These are phyloP conservation scores for Sodiomyces alkalinus DNA, from an alignment of 2,329 filamentous ascomycete species.

Conservation along the genomic window DNA sequence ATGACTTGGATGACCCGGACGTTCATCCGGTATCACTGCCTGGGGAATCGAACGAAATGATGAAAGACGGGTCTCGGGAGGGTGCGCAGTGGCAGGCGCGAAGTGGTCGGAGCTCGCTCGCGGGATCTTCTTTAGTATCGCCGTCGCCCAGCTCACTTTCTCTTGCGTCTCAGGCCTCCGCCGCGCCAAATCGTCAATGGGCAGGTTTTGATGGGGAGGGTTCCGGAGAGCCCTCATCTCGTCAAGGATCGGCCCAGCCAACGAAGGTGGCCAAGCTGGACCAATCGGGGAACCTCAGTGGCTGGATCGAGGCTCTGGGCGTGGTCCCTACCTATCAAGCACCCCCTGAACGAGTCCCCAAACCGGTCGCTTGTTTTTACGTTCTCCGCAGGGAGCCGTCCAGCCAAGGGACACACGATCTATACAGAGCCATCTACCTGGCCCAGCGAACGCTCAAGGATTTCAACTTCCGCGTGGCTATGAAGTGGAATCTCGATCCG, in stretches of 20 bases:
- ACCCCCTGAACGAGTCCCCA: conserved; percentile 54
- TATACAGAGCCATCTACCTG: conserved; percentile 77
- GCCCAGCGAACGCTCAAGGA: conserved; percentile 61
- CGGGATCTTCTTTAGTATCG: conserved; percentile 46
- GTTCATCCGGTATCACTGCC: conserved; percentile 59
- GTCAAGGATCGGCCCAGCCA: conserved; percentile 35
- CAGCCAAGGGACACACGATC: conserved; percentile 38
- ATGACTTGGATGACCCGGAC: conserved; percentile 67
- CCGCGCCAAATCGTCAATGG: conserved; percentile 28
- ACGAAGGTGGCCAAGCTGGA: conserved; percentile 38
- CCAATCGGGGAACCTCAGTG: conserved; percentile 50
- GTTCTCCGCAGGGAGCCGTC: conserved; percentile 42
- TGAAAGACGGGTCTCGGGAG: conserved; percentile 34
- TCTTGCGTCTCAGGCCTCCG: conserved; percentile 39
- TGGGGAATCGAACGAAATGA: conserved; percentile 49
- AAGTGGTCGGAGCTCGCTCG: conserved; percentile 41
- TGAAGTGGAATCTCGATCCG: conserved; percentile 70
- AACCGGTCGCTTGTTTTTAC: conserved; percentile 79
- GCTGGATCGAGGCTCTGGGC: conserved; percentile 82
- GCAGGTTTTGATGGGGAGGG: conserved; percentile 39
- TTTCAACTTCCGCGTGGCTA: conserved; percentile 55
- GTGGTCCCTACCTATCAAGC: conserved; percentile 79
- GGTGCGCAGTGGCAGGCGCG: conserved; percentile 32
- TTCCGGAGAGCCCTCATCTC: conserved; percentile 28
- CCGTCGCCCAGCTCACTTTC: conserved; percentile 53